A percentile compares a stretch with the other conserved stretches of the same genome.
Evolutionary conservation across 2,329 filamentous ascomycete species (phyloP).

Genomic region (Raffaelea albimanens): DNA sequence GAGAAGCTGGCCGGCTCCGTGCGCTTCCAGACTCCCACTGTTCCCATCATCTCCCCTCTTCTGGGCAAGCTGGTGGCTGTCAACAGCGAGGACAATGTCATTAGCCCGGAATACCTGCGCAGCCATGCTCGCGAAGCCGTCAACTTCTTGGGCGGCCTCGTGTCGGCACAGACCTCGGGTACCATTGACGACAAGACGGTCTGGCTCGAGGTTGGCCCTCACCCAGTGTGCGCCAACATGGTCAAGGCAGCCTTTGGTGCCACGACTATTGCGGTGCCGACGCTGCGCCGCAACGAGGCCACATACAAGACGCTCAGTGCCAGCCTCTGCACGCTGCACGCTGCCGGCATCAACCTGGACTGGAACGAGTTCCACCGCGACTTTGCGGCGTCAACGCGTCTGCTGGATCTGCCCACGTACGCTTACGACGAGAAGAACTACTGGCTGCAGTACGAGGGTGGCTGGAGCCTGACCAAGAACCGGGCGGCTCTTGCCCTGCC

Average conservation of each 20-base stretch:
- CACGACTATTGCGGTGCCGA: slow-evolving; percentile 44
- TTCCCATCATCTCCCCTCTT: slow-evolving; percentile 61
- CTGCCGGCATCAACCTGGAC: slow-evolving; percentile 51
- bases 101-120: slow-evolving; percentile 54
- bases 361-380: slow-evolving; percentile 61
- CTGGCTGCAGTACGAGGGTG: slow-evolving; percentile 54
- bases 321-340: slow-evolving; percentile 49
- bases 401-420: slow-evolving; percentile 60
- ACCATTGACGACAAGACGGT: slow-evolving; percentile 56
- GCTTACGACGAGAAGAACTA: slow-evolving; percentile 67
- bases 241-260: slow-evolving; percentile 53
- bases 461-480: slow-evolving; percentile 65
- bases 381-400: slow-evolving; percentile 28
- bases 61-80: slow-evolving; percentile 50
- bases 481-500: slow-evolving; percentile 34
- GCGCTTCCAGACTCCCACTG: slow-evolving; percentile 31
- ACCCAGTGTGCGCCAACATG: slow-evolving; percentile 60
- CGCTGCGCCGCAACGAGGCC: slow-evolving; percentile 52
- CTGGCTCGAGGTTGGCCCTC: slow-evolving; percentile 67
- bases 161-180: slow-evolving; percentile 46
- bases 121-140: slow-evolving; percentile 59
- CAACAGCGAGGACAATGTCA: slow-evolving; percentile 30
- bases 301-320: slow-evolving; percentile 54
- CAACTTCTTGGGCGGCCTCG: slow-evolving; percentile 56
- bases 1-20: slow-evolving; percentile 32